These are phyloP conservation scores for Epichloe bromicola DNA, from an alignment of 2,329 filamentous ascomycete species.

Conservation along the genomic window DNA sequence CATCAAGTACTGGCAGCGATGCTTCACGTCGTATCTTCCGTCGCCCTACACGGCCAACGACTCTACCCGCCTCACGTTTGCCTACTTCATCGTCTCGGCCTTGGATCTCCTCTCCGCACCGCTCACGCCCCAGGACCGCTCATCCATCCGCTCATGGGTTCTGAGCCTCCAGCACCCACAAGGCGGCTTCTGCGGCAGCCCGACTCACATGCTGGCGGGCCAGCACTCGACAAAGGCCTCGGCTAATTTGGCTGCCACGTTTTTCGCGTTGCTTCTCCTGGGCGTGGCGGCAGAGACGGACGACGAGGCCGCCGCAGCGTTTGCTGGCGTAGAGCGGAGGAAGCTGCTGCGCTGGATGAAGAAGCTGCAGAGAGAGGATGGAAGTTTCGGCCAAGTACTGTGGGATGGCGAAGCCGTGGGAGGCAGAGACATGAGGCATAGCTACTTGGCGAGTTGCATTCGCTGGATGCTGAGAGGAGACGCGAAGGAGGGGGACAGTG, in stretches of 20 bases:
- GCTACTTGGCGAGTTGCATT: conserved; percentile 70
- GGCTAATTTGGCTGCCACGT: conserved; percentile 74
- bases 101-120: conserved; percentile 66
- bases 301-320: conserved; percentile 27
- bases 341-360: conserved; percentile 63
- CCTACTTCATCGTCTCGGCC: conserved; percentile 77
- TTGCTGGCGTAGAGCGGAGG: conserved; percentile 51
- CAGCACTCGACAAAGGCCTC: conserved; percentile 32
- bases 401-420: conserved; percentile 51
- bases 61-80: conserved; percentile 79
- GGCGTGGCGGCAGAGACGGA: conserved; percentile 34
- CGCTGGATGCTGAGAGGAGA: conserved; percentile 68
- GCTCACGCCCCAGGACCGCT: conserved; percentile 30
- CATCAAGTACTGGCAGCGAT: conserved; percentile 85
- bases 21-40: conserved; percentile 69
- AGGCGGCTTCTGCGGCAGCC: conserved; percentile 82
- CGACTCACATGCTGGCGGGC: conserved; percentile 40
- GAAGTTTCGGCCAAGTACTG: conserved; percentile 81
- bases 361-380: conserved; percentile 65
- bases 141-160: conserved; percentile 56
- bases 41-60: conserved; percentile 77
- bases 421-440: conserved; percentile 75
- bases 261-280: conserved; percentile 77
- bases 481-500: conserved; percentile 35
- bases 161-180: conserved; percentile 72